Evolutionary conservation across 163 green algal species (phyloP).

Genomic region (Chlamydomonas reinhardtii): DNA sequence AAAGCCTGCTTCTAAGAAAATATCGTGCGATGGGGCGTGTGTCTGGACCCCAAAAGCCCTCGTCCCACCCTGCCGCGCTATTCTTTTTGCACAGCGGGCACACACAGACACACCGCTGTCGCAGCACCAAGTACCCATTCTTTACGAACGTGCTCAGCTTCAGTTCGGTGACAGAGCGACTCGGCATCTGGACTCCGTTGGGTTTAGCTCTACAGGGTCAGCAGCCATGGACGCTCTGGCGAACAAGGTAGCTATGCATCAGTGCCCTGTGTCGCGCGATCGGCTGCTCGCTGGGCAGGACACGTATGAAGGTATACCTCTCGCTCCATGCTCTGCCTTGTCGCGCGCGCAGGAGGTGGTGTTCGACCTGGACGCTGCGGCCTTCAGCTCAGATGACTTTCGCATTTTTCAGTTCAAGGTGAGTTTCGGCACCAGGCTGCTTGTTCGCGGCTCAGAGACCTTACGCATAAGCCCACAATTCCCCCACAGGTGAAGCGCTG

Average conservation of each 20-base stretch:
- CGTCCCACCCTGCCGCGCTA: too few species aligned
- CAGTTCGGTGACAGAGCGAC: too few species aligned
- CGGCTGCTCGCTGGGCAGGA: not conserved
- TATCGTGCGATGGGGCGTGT: too few species aligned
- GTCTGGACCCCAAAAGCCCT: too few species aligned
- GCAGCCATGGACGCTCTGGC: slow-evolving; percentile 20
- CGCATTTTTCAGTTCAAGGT: slow-evolving; percentile 95
- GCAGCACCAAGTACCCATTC: too few species aligned
- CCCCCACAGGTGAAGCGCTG: slow-evolving; percentile 76
- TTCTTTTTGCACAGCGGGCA: too few species aligned
- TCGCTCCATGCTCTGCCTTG: too few species aligned
- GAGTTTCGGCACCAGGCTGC: not conserved
- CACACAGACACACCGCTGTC: too few species aligned
- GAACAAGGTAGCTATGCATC: slow-evolving; percentile 21
- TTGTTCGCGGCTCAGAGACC: not conserved
- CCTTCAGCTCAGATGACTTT: slow-evolving; percentile 86
- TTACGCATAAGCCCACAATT: not conserved
- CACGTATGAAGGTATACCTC: not conserved
- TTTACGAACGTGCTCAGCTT: too few species aligned
- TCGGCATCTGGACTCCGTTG: too few species aligned
- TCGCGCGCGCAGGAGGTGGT: slow-evolving; percentile 65
- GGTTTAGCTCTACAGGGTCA: too few species aligned
- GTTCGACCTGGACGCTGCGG: slow-evolving; percentile 78
- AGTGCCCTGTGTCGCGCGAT: not conserved
- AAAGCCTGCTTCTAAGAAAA: too few species aligned